Percentiles rank a stretch among this genome's conserved stretches.
Conservation (phyloP, 78 protist species). For the slime mould (Dictyostelium discoideum) region dicty_2.7 NC_007088.5:7052001-7052500, state of each 20-base stretch:
- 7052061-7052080: no score
- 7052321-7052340: no score
- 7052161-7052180: not conserved
- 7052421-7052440: no score
- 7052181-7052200: not conserved
- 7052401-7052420: no score
- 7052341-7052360: no score
- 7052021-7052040: constrained; percentile 45
- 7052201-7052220: not conserved
- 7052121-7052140: not conserved
- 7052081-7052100: not conserved
- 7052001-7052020: constrained; percentile 55
- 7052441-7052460: no score
- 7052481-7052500: no score
- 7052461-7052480: no score
- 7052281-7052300: not conserved
- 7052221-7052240: not conserved
- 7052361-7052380: no score
- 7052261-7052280: not conserved
- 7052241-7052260: not conserved
- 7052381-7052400: no score
- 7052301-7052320: not conserved
- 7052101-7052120: not conserved
- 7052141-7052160: not conserved
- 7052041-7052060: not conserved